A percentile compares a stretch with the other conserved stretches of the same genome.
Evolutionary conservation across 768 basidiomycete species (phyloP).

Genomic region (Cyclocybe aegerita): DNA sequence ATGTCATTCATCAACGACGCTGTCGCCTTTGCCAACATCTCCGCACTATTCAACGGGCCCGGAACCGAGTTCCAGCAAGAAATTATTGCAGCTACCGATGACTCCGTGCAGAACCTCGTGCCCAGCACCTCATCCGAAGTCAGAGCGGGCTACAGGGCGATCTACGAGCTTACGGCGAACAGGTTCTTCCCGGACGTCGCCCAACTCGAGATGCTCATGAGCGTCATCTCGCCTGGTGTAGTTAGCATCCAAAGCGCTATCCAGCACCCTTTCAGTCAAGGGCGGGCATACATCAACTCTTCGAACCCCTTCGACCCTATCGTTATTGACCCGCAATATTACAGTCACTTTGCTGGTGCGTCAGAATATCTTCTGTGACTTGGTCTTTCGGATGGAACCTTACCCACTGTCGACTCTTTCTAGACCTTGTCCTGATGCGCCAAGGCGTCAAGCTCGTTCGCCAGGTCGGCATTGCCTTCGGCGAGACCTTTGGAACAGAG

Average conservation of each 20-base stretch:
- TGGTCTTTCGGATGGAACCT: background rate
- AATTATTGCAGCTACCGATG: constrained; percentile 23
- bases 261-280: constrained; percentile 65
- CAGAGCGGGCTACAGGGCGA: constrained; percentile 51
- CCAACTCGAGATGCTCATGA: constrained; percentile 55
- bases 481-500: constrained; percentile 32
- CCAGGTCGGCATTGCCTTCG: constrained; percentile 50
- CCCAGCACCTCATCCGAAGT: constrained; percentile 43
- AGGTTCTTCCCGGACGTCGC: constrained; percentile 42
- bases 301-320: constrained; percentile 60
- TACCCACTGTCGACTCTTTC: background rate
- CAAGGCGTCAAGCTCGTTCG: constrained; percentile 64
- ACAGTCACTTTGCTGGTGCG: constrained; percentile 51
- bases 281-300: constrained; percentile 62
- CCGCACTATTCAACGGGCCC: constrained; percentile 37
- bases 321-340: constrained; percentile 66
- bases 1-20: constrained; percentile 64
- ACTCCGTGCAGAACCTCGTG: constrained; percentile 34
- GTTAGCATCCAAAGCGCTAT: constrained; percentile 61
- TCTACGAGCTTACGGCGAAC: constrained; percentile 44
- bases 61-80: constrained; percentile 13
- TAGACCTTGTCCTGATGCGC: constrained; percentile 48
- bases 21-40: constrained; percentile 57
- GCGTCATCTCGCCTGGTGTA: constrained; percentile 27
- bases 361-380: background rate